Base-by-base conservation (phyloP, 345 rosid genomes). In the Brassica incana region DNA sequence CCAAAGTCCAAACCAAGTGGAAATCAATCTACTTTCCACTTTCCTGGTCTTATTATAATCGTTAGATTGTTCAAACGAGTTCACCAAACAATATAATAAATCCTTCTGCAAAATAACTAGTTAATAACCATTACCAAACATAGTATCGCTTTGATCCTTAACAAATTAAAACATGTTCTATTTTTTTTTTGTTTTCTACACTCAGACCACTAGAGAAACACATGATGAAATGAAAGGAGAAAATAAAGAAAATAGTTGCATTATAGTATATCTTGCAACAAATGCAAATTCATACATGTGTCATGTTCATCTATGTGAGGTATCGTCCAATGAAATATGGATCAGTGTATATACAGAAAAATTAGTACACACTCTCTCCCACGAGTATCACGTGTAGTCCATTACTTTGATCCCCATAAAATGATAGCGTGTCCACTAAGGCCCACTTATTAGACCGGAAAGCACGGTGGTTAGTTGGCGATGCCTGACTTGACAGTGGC, bases 401-500 rank as follows among this genome's bases (percentile, higher is more conserved):
- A 69, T 62, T 25, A 69, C 35, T 36, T 74, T 52, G 60, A 36
- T 14, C 7, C 78, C 75, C 25, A 36, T 32, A 10, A n/a, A 78
- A 74, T 79, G 59, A 79, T 74, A 67, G 2, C 5, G 45, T 72
- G 8, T 11, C 82, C 70, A 29, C 1, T 1, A 23, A 15, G 78
- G 60, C 76, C 76, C 76, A 69, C 59, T 64, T 20, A 63, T 54
- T 56, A 30, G 56, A 54, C 68, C 83, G 70, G 71, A 64, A 75
- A 80, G 71, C 71, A 43, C 79, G 76, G 76, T 80, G 75, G 61
- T 71, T 75, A 67, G 68, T 56, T 80, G 80, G 83, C 67, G 74
- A 74, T 50, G 75, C 78, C 78, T 79, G 78, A 79, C 69, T 73
- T 67, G 74, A 69, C 78, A 75, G 79, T 80, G 79, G 79, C 72